Evolutionary conservation across 768 basidiomycete species (phyloP).

Genomic region (Boletus edulis): DNA sequence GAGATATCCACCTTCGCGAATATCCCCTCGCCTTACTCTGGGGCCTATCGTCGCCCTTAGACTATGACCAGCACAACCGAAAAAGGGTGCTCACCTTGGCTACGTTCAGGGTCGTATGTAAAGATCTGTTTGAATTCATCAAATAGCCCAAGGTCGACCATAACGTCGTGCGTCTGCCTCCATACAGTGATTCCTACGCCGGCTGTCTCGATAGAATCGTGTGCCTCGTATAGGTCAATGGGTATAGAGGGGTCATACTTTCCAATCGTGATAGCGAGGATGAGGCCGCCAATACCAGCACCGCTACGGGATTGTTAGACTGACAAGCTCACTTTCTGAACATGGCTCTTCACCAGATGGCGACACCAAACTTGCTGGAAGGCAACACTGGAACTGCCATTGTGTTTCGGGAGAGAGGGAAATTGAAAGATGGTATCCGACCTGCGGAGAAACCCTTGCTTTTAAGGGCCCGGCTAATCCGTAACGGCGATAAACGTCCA

Average conservation of each 20-base stretch:
- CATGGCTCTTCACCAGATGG: conserved; percentile 17
- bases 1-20: conserved; percentile 27
- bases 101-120: conserved; percentile 7
- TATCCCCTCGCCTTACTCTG: conserved; percentile 26
- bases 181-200: conserved; percentile 47
- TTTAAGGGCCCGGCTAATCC: no score
- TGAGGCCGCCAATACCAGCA: conserved; percentile 44
- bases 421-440: not conserved
- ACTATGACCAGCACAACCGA: not conserved
- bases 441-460: not conserved
- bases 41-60: not conserved
- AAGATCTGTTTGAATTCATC: conserved; percentile 29
- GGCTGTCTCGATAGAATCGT: conserved; percentile 35
- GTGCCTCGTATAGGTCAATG: conserved; percentile 48
- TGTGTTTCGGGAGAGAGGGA: not conserved
- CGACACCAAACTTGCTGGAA: conserved; percentile 15
- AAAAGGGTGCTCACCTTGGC: conserved; percentile 1
- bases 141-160: conserved; percentile 42
- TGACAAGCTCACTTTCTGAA: not conserved
- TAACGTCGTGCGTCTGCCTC: conserved; percentile 44
- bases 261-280: conserved; percentile 39
- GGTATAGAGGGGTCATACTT: conserved; percentile 31
- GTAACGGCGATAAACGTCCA: no score
- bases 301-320: conserved; percentile 18
- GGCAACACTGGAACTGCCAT: not conserved